These are phyloP conservation scores for Avena eriantha DNA, from an alignment of 176 grass and related monocot species.

Conservation along the genomic window DNA sequence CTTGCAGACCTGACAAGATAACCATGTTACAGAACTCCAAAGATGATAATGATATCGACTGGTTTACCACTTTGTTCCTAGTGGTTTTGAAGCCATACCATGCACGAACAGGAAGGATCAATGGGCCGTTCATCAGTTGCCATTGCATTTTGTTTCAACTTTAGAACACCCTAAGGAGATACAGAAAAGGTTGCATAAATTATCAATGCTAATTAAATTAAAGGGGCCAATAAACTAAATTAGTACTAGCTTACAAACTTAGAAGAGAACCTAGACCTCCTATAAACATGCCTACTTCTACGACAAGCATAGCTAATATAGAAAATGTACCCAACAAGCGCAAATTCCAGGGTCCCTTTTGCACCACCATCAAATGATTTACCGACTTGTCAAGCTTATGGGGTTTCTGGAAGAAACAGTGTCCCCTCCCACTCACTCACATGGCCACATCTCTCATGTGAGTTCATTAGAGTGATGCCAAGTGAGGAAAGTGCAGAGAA, in stretches of 20 bases:
- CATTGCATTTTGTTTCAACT: conserved; percentile 93
- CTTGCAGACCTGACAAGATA: conserved; percentile 78
- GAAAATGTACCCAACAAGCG: not conserved
- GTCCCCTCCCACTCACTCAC: not conserved
- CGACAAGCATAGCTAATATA: not conserved
- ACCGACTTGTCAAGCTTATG: not conserved
- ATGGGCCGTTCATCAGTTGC: conserved; percentile 90
- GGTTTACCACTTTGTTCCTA: conserved; percentile 4
- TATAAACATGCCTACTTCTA: not conserved
- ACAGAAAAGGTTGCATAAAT: conserved; percentile 7
- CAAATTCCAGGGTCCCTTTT: not conserved
- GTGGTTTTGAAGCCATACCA: conserved; percentile 64
- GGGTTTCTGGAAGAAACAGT: conserved; percentile 11
- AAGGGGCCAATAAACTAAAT: not conserved
- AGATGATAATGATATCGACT: not conserved
- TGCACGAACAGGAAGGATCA: conserved; percentile 86
- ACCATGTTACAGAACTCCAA: conserved; percentile 30
- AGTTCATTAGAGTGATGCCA: not conserved
- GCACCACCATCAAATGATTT: conserved; percentile 2
- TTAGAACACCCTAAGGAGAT: conserved; percentile 78
- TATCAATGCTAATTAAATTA: not conserved
- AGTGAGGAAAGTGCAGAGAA: not conserved
- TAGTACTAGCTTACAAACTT: not conserved
- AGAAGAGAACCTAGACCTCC: not conserved
- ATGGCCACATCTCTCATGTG: not conserved